phyloP scores from a whole-genome alignment of 2,329 filamentous ascomycete species.

The Nothophaeocryptopus gaeumannii region DNA sequence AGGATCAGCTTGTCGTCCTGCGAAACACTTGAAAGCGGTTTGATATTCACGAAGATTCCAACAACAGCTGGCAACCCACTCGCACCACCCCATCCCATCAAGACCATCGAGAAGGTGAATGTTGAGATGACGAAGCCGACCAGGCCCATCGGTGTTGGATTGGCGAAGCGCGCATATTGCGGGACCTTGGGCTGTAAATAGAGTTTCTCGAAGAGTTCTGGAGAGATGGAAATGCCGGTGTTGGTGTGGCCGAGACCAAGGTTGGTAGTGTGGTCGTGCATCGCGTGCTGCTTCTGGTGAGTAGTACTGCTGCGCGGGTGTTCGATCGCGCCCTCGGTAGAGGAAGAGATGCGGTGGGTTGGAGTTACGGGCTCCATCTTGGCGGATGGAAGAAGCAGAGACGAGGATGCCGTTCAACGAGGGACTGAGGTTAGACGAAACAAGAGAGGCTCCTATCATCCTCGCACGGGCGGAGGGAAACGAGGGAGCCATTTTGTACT shows the following conservation, averaged over 20 bases:
- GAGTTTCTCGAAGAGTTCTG: slow-evolving; percentile 34
- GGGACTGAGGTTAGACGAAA: neutral
- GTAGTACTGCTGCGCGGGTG: neutral
- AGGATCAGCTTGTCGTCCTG: no score
- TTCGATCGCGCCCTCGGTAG: slow-evolving; percentile 1
- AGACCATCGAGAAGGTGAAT: slow-evolving; percentile 41
- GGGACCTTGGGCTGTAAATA: slow-evolving; percentile 32
- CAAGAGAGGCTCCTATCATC: neutral
- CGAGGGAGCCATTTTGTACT: neutral
- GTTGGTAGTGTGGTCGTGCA: neutral
- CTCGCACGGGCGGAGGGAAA: neutral
- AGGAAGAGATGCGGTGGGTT: slow-evolving; percentile 4
- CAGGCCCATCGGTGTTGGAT: slow-evolving; percentile 32
- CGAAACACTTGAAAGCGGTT: neutral
- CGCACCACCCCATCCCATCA: slow-evolving; percentile 43
- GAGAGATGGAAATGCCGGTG: slow-evolving; percentile 27
- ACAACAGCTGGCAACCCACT: slow-evolving; percentile 36
- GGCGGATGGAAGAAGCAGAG: neutral
- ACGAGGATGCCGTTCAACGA: neutral
- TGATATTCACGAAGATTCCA: slow-evolving; percentile 35
- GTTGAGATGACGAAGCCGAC: slow-evolving; percentile 41
- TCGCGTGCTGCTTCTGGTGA: neutral
- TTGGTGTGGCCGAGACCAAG: slow-evolving; percentile 7
- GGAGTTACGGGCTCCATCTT: neutral
- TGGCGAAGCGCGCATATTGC: slow-evolving; percentile 28